Base-by-base conservation (phyloP, 78 protist species). In the Dictyostelium purpureum region DNA sequence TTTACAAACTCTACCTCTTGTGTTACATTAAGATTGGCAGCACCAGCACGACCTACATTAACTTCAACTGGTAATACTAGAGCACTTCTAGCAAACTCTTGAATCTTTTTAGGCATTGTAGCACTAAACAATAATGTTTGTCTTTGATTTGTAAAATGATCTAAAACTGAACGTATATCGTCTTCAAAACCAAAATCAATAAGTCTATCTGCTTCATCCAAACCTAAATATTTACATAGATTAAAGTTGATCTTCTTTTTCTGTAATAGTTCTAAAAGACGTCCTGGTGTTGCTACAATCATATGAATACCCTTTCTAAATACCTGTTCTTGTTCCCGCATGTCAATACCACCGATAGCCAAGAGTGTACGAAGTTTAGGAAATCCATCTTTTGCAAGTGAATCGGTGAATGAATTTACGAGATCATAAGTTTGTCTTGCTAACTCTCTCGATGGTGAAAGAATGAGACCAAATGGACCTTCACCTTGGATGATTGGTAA, bases 191-290 rank as follows among this genome's bases (percentile, higher is more conserved):
- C 98, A 40, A 52, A 12, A 79, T 98, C 99, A 43, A 98, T 77
- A 94, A 99, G 65, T 18, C 99, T 94, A 67, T 99, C 99, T 21
- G 99, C 99, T 93, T 99, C 99, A 88, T 98, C 99, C 83, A 99
- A 37, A 7, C 87, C 96, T 43, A 94, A 37, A 45, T 79, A 96
- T 63, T 56, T 74, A 87, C 98, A 96, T 24, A 94, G 18, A 79
- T 89, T 79, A 35, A 98, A 90, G 70, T 24, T 83, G 71, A 97
- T n/a, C 31, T 63, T 42, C 94, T 82, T 24, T 83, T 94, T 94
- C 33, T 26, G 40, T 47, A 98, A 97, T 85, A 96, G 45, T 52
- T 98, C 99, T 45, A 89, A 38, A 24, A 98, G 94, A 11, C 99
- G 90, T 2, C 99, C 99, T 0, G 99, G 99, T 4, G 99, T 98